Base-by-base conservation (phyloP, 495 filamentous ascomycete genomes). In the Cryomyces minteri region DNA sequence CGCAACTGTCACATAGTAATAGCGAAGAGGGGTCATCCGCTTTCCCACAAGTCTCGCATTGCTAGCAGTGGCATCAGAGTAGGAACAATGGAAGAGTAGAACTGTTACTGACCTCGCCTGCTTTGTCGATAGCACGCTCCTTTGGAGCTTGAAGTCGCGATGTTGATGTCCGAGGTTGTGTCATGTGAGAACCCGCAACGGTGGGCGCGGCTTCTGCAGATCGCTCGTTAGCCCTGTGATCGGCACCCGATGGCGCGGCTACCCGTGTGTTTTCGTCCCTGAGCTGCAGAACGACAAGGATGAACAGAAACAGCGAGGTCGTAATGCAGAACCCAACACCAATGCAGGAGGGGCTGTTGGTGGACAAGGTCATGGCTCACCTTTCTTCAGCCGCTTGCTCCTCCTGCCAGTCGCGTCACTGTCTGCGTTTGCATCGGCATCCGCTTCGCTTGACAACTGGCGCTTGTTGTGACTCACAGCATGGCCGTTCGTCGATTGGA, bases 141-240 rank as follows among this genome's bases (percentile, higher is more conserved):
- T 71, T 67, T 46, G 77, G 70, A 43, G 54, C 18, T 31, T 44
- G 49, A 10, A 77, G 71, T 48, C 80, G 74, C 5, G 84, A 81
- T 14, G 72, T 79, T 7, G 82, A 77, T 36, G 86, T 84, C 39
- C 87, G 81, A 54, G 93, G 83, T 48, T 94, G 69, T 46, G 82
- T 88, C 90, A 96, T 98, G 65, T 95, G 86, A 34, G 88, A 94
- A 31, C 92, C 90, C 49, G 85, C 86, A 47, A 96, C 82, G 36
- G 84, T 94, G 12, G 88, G 88, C 44, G 80, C 78, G 37, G 75
- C 73, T 72, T 90, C 84, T 88, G 62, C 48, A 59, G 53, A 38
- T 54, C 47, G 34, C 12, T 52, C 58, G 50, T 67, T 63, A 67
- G 67, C 60, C 18, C 48, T 33, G 34, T 38, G 18, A 25, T 25